Evolutionary conservation across 2,329 filamentous ascomycete genomes (phyloP), one percentile per base, ranked within the genome.

Genomic region (Sclerotinia subarctica): DNA sequence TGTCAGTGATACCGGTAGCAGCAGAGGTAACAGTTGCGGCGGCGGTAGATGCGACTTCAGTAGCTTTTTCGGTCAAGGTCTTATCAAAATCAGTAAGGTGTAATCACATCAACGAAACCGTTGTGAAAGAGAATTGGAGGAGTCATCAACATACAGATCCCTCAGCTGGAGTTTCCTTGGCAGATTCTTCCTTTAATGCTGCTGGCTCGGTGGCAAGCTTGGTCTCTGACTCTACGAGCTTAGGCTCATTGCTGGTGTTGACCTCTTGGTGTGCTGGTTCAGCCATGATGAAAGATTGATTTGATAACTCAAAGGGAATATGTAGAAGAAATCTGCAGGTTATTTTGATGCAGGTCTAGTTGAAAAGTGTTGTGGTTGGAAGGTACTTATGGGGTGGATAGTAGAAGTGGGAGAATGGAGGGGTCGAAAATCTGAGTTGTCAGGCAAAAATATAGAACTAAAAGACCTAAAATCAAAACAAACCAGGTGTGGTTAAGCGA

Each of bases 1-100:
- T 85, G 11, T 87, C 87, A 24, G 78, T 77, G 46, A 82, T 81
- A 70, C 80, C 79, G 57, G 76, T 75, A 64, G 78, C 76, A 60
- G 80, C 78, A 67, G 79, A 65, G 53, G 78, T 78, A 29, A 80
- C 81, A 70, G 80, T 79, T 53, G 76, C 75, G 63, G 78, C 76
- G 70, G 79, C 79, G 64, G 79, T 74, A 47, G 78, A 74, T 56
- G 77, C 78, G 64, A 78, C 78, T 54, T 76, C 76, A 58, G 76
- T 75, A 21, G 77, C 79, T 57, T 76, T 71, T 69, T 76, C 74
- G 56, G 75, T 74, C 70, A 77, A 69, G 63, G 74, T 76, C 75
- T 77, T 66, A 47, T 49, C 49, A 38, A 15, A 44, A 60, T 72
- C 66, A 71, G 72, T 56, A 64, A 32, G 42, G 21, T 66, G 71